These are phyloP conservation scores for Suillus plorans DNA, from an alignment of 768 basidiomycete genomes.

Conservation along the genomic window DNA sequence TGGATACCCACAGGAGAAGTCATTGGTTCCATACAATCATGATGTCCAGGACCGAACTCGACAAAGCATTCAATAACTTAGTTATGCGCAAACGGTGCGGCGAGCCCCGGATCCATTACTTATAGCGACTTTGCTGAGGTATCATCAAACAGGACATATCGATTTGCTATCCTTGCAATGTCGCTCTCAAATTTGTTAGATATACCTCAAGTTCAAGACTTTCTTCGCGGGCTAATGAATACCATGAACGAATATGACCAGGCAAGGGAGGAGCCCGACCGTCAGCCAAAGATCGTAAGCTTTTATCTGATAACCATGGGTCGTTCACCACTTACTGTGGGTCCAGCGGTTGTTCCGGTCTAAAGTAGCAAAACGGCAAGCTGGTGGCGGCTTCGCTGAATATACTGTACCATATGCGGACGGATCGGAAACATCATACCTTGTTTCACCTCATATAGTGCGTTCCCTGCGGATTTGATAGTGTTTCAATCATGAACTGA, in stretches of 20 bases:
- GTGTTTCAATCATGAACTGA: constrained; percentile 2
- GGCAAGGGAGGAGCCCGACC: constrained; percentile 50
- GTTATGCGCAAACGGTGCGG: constrained; percentile 79
- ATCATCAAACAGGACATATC: constrained; percentile 57
- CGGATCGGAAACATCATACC: constrained; percentile 62
- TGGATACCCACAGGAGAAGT: constrained; percentile 50
- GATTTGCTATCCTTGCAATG: constrained; percentile 85
- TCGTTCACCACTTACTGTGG: constrained; percentile 12
- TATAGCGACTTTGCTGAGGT: constrained; percentile 4
- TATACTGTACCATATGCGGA: constrained; percentile 63
- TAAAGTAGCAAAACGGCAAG: constrained; percentile 54
- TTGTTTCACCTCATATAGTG: constrained; percentile 75
- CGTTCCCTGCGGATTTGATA: constrained; percentile 25
- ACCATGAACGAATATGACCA: constrained; percentile 78
- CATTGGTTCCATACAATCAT: constrained; percentile 91
- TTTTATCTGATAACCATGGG: neutral
- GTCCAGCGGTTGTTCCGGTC: constrained; percentile 57
- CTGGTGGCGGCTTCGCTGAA: constrained; percentile 52
- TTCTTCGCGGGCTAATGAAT: constrained; percentile 70
- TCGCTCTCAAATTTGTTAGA: constrained; percentile 82
- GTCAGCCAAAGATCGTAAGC: constrained; percentile 69
- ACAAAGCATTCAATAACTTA: constrained; percentile 68
- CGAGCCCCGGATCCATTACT: neutral
- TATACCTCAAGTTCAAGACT: constrained; percentile 76
- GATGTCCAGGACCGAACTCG: constrained; percentile 71